These are phyloP conservation scores for Candida saitoana DNA, from an alignment of 805 yeast genomes.

Conservation along the genomic window DNA sequence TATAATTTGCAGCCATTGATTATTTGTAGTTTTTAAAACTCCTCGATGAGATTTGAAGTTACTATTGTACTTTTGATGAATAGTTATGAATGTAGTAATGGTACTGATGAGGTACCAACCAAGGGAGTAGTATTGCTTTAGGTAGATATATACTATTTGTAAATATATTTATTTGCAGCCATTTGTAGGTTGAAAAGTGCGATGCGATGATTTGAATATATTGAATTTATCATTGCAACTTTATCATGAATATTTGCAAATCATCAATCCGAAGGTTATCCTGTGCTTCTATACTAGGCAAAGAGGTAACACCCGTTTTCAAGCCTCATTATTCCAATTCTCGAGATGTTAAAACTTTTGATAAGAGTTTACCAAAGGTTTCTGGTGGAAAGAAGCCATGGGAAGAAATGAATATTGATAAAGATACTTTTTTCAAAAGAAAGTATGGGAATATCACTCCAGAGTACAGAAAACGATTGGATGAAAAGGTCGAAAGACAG, in stretches of 20 bases:
- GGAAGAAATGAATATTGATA: slow-evolving; percentile 33
- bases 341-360: slow-evolving; percentile 38
- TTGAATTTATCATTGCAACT: too few relatives aligned
- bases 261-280: background rate
- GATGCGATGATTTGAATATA: too few relatives aligned
- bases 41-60: slow-evolving; percentile 1
- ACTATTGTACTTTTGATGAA: too few relatives aligned
- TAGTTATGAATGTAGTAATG: too few relatives aligned
- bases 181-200: too few relatives aligned
- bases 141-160: too few relatives aligned
- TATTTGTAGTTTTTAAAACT: background rate
- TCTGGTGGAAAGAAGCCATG: slow-evolving; percentile 35
- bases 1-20: background rate
- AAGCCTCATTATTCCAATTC: slow-evolving; percentile 10
- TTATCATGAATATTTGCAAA: background rate
- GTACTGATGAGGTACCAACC: too few relatives aligned
- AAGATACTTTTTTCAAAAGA: slow-evolving; percentile 36
- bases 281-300: background rate
- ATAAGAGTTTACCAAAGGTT: slow-evolving; percentile 52
- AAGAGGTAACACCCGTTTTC: slow-evolving; percentile 2
- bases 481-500: slow-evolving; percentile 31
- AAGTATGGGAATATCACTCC: slow-evolving; percentile 31
- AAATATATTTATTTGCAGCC: too few relatives aligned
- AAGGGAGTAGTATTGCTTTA: too few relatives aligned
- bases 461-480: slow-evolving; percentile 21